phyloP scores from a whole-genome alignment of 1,139 yeast species.

The Martiniozyma asiatica region DNA sequence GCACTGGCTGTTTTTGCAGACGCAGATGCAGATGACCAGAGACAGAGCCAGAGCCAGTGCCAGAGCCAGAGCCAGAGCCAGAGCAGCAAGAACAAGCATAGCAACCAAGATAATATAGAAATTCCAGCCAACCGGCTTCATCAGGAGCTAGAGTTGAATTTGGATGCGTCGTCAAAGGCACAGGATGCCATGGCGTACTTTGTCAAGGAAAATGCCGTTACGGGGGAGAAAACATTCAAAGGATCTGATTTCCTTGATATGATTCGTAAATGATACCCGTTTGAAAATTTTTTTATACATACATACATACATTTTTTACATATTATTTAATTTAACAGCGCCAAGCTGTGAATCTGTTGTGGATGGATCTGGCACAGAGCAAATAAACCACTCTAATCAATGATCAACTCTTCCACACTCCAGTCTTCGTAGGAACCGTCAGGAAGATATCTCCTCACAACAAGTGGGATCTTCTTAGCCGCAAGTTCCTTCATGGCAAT shows the following conservation, averaged over 20 bases:
- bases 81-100: too few relatives aligned
- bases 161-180: neutral
- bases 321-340: too few relatives aligned
- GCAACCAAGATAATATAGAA: too few relatives aligned
- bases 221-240: constrained; percentile 4
- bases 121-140: too few relatives aligned
- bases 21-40: neutral
- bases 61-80: too few relatives aligned
- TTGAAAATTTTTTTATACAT: too few relatives aligned
- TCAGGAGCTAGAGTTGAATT: neutral
- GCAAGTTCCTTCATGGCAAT: constrained; percentile 95
- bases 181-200: neutral
- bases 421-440: constrained; percentile 97
- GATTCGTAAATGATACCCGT: constrained; percentile 1
- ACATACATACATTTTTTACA: too few relatives aligned
- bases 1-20: constrained; percentile 31
- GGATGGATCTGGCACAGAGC: too few relatives aligned
- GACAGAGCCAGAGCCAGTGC: too few relatives aligned
- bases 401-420: constrained; percentile 96
- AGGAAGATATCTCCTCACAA: constrained; percentile 89
- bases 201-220: constrained; percentile 3
- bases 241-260: constrained; percentile 3
- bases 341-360: too few relatives aligned
- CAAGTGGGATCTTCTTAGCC: constrained; percentile 89
- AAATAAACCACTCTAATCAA: too few relatives aligned